A percentile compares a stretch with the other conserved stretches of the same genome.
phyloP scores from a whole-genome alignment of 345 rosid species.

The Firmiana major region DNA sequence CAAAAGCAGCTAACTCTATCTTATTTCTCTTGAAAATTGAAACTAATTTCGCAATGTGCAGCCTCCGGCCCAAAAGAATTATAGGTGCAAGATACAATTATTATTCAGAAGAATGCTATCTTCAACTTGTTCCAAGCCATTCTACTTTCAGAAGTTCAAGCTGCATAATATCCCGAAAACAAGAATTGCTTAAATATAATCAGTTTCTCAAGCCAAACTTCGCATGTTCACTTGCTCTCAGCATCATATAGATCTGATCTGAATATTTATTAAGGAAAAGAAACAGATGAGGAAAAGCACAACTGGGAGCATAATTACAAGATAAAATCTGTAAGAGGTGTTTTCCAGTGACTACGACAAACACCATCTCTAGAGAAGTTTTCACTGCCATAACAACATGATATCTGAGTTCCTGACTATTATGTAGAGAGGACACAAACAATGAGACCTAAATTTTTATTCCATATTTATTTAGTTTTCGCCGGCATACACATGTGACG shows the following conservation, averaged over 20 bases:
- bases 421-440: not conserved
- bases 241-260: constrained; percentile 45
- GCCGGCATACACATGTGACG: too few species aligned
- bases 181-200: constrained; percentile 3
- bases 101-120: too few species aligned
- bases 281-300: not conserved
- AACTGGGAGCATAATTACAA: not conserved
- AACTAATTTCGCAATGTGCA: not conserved
- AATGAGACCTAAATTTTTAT: not conserved
- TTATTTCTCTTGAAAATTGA: not conserved
- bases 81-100: constrained; percentile 3
- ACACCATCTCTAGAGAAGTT: not conserved
- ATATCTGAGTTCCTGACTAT: not conserved
- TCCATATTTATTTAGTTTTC: not conserved
- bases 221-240: constrained; percentile 46
- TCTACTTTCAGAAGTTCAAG: not conserved
- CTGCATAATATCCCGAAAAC: not conserved
- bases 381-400: not conserved
- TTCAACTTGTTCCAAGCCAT: not conserved
- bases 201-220: constrained; percentile 1
- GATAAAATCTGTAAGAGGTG: not conserved
- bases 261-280: constrained; percentile 34
- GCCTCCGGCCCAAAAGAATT: not conserved
- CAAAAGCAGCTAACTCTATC: not conserved
- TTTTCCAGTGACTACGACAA: not conserved